Evolutionary conservation across 306 rosid genomes (phyloP).

Genomic region (Luffa aegyptiaca): DNA sequence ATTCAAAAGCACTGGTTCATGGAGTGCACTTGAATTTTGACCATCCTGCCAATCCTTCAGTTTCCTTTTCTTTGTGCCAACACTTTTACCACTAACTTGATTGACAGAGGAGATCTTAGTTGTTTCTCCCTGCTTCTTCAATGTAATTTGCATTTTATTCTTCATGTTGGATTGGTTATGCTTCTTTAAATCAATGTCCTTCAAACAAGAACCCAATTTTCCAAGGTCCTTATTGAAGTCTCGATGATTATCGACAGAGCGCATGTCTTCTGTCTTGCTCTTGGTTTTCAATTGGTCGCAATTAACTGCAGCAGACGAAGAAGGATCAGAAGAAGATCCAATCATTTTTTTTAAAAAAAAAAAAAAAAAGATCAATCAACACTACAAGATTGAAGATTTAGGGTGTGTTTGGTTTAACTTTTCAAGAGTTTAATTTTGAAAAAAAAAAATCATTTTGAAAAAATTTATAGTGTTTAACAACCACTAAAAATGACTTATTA

Average conservation of each 20-base stretch:
- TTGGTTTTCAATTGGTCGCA: constrained; percentile 27
- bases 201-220: constrained; percentile 27
- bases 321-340: not conserved
- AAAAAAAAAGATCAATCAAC: not conserved
- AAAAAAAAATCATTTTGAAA: too few species aligned
- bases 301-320: not conserved
- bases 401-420: too few species aligned
- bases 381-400: constrained; percentile 9
- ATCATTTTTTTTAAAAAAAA: not conserved
- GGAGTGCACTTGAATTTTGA: constrained; percentile 25
- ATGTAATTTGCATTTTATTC: constrained; percentile 25
- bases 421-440: too few species aligned
- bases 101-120: constrained; percentile 26
- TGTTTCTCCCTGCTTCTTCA: constrained; percentile 29
- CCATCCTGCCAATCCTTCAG: constrained; percentile 33
- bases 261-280: constrained; percentile 30
- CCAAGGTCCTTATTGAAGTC: constrained; percentile 25
- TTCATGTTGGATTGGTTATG: constrained; percentile 12
- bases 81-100: constrained; percentile 15
- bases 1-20: constrained; percentile 22
- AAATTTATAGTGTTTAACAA: too few species aligned
- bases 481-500: too few species aligned
- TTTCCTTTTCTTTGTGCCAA: constrained; percentile 48
- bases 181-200: constrained; percentile 32
- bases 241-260: constrained; percentile 18